A percentile compares a stretch with the other conserved stretches of the same genome.
Conservation (phyloP, 495 filamentous ascomycete genomes). For the Penicillium goetzii region DNA sequence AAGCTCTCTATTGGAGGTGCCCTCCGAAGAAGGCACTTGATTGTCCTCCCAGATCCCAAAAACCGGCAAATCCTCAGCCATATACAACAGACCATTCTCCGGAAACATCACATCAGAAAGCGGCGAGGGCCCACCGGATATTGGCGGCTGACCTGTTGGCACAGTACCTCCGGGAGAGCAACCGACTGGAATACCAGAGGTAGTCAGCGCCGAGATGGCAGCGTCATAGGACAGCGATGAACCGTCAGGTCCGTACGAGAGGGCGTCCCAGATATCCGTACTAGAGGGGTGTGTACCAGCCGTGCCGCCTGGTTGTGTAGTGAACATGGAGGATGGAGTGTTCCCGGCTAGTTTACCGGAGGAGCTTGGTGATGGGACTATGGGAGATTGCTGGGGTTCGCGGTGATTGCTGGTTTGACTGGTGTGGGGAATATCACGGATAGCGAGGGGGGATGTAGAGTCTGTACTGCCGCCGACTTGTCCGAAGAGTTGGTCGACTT, state of each 20-base stretch:
- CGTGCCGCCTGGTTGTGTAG: slow-evolving; percentile 17
- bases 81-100: slow-evolving; percentile 46
- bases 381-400: slow-evolving; percentile 21
- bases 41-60: slow-evolving; percentile 47
- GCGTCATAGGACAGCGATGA: slow-evolving; percentile 39
- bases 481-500: slow-evolving; percentile 47
- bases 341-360: slow-evolving; percentile 28
- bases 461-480: slow-evolving; percentile 35
- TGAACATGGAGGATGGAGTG: slow-evolving; percentile 21
- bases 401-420: slow-evolving; percentile 13
- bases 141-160: slow-evolving; percentile 23
- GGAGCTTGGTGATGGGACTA: slow-evolving; percentile 33
- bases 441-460: slow-evolving; percentile 20
- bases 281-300: slow-evolving; percentile 18
- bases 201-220: slow-evolving; percentile 55
- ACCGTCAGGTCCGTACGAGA: slow-evolving; percentile 36
- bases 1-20: background rate
- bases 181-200: slow-evolving; percentile 46
- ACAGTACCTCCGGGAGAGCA: slow-evolving; percentile 49
- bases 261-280: slow-evolving; percentile 39
- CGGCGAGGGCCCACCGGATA: slow-evolving; percentile 37
- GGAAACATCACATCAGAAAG: slow-evolving; percentile 47
- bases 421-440: slow-evolving; percentile 21
- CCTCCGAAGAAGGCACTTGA: slow-evolving; percentile 7
- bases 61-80: slow-evolving; percentile 45